Evolutionary conservation across 208 protist genomes (phyloP).

Genomic region (Porcisia deanei): DNA sequence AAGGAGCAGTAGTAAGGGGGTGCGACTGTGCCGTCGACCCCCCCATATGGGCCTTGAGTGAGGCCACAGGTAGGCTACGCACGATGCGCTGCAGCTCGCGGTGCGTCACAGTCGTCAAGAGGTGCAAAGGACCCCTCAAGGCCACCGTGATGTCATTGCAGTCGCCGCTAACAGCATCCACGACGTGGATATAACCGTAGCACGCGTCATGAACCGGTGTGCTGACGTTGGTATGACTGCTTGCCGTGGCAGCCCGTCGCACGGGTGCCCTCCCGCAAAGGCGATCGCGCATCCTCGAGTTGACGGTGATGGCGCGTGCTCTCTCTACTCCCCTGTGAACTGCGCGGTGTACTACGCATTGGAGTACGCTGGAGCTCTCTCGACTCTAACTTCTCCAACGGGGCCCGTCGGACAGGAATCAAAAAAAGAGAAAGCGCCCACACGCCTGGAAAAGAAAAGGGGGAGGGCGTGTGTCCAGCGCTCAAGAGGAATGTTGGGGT

Average conservation of each 20-base stretch:
- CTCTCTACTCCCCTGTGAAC: background rate
- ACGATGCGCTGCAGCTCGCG: constrained; percentile 17
- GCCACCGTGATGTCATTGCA: constrained; percentile 21
- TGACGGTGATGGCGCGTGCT: constrained; percentile 1
- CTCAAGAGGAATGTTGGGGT: background rate
- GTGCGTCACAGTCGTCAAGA: constrained; percentile 25
- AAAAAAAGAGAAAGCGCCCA: background rate
- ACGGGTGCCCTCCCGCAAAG: background rate
- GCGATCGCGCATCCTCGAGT: background rate
- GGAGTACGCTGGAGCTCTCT: background rate
- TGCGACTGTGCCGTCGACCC: constrained; percentile 1
- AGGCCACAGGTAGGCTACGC: constrained; percentile 7
- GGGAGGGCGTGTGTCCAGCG: background rate
- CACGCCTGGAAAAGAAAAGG: background rate
- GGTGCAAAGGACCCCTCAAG: constrained; percentile 14
- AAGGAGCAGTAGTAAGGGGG: constrained; percentile 16
- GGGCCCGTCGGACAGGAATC: background rate
- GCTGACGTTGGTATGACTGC: background rate
- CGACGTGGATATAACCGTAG: constrained; percentile 21
- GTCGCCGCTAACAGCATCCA: constrained; percentile 14
- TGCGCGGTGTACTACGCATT: background rate
- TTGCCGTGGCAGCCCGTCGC: background rate
- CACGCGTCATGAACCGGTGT: background rate
- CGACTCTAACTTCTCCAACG: background rate
- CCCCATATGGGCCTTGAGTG: background rate